A percentile compares a stretch with the other conserved stretches of the same genome.
Evolutionary conservation across 2,329 filamentous ascomycete genomes (phyloP).

Genomic region (Fusarium sororula): DNA sequence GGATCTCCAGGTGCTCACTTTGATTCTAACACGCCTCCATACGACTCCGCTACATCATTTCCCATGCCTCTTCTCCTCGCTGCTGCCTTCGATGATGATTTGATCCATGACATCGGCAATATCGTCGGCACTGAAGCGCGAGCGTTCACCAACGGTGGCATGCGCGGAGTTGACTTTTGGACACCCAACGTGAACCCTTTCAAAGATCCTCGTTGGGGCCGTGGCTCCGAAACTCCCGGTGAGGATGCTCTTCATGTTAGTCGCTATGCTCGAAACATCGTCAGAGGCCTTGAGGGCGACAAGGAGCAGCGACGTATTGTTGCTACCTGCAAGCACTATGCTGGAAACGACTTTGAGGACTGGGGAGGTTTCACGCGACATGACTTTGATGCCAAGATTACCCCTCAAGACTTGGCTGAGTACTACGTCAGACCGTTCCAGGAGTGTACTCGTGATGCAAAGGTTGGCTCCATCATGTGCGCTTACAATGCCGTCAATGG

Average conservation of each 20-base stretch:
- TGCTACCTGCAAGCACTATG: constrained; percentile 1
- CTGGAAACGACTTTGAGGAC: neutral
- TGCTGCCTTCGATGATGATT: neutral
- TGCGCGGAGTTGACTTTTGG: neutral
- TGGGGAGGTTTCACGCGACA: neutral
- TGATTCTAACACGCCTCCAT: neutral
- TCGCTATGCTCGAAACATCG: constrained; percentile 4
- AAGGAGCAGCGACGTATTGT: constrained; percentile 10
- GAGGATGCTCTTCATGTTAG: neutral
- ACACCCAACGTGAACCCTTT: constrained; percentile 3
- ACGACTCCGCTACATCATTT: neutral
- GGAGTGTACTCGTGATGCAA: neutral
- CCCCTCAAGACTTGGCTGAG: neutral
- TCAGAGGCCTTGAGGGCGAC: neutral
- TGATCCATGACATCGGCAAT: neutral
- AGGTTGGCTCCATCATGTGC: neutral
- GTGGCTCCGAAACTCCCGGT: constrained; percentile 3
- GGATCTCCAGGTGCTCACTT: neutral
- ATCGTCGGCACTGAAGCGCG: neutral
- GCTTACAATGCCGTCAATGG: neutral
- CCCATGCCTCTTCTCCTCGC: constrained; percentile 6
- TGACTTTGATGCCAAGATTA: neutral
- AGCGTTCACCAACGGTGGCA: neutral
- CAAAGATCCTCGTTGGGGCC: constrained; percentile 5
- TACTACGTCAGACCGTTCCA: constrained; percentile 9